Base-by-base conservation (phyloP, 495 filamentous ascomycete genomes). In the Talaromyces wortmannii region DNA sequence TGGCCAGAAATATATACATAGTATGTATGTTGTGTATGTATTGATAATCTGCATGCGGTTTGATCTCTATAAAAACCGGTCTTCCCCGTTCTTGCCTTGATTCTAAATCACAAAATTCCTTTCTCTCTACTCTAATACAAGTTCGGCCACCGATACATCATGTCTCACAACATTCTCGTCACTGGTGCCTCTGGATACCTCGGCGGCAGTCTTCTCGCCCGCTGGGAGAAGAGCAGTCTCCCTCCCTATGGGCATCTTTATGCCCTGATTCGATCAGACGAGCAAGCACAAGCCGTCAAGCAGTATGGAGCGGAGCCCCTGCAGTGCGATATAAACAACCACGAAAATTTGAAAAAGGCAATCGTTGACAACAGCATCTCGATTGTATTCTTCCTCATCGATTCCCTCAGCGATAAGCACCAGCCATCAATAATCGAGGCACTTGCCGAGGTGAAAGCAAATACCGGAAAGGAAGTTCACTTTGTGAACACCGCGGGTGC, bases 161-260 rank as follows among this genome's bases (percentile, higher is more conserved):
- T 63, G 60, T 56, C 60, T 23, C 67, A 66, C 45, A 75, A 75
- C 44, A 71, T 81, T 36, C 70, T 79, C 36, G 60, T 81, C 18
- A 81, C 78, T 5, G 78, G 78, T 4, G 72, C 63, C 8, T 81
- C 77, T 2, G 78, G 78, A 13, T 81, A 81, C 52, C 69, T 81
- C 0, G 77, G 77, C 7, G 78, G 78, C 13, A 65, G 67, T 5
- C 58, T 81, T 11, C 73, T 81, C 6, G 69, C 76, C 18, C 66
- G 62, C n/a, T 62, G 66, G 56, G 49, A 57, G 7, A 23, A 52
- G 2, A 65, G 70, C 15, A 59, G 65, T 3, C 66, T 78, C 6
- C 72, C 74, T 6, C 36, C 67, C 2, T 70, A 78, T 57, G 55
- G 55, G 7, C 72, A 65, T 31, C 60, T 79, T 10, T 78, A 67